phyloP scores from a whole-genome alignment of 2,329 filamentous ascomycete genomes.

The Penicillium expansum region DNA sequence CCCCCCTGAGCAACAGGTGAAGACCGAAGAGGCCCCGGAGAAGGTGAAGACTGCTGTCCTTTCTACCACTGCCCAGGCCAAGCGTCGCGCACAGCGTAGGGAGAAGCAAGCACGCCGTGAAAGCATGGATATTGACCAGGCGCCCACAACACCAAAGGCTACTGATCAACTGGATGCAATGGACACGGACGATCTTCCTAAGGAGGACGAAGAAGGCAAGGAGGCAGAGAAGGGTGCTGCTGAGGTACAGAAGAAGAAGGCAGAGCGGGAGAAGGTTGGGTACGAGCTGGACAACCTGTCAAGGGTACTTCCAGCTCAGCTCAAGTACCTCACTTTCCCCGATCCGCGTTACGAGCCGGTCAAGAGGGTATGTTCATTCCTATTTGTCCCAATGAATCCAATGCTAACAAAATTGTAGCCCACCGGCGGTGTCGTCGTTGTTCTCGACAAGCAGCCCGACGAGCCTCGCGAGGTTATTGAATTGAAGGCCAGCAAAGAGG shows the following conservation, averaged over 20 bases:
- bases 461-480: constrained; percentile 80
- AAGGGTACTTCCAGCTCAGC: constrained; percentile 82
- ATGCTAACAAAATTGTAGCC: constrained; percentile 60
- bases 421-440: constrained; percentile 88
- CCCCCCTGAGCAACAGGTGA: constrained; percentile 92
- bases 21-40: constrained; percentile 87
- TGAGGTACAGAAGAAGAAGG: constrained; percentile 76
- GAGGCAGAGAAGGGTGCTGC: constrained; percentile 59
- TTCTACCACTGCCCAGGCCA: constrained; percentile 94
- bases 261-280: constrained; percentile 92
- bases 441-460: constrained; percentile 76
- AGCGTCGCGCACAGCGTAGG: constrained; percentile 89
- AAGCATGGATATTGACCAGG: constrained; percentile 91
- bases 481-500: constrained; percentile 80
- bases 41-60: constrained; percentile 93
- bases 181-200: constrained; percentile 62
- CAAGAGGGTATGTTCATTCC: constrained; percentile 65
- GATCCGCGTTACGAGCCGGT: constrained; percentile 90
- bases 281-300: constrained; percentile 98
- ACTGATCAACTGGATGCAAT: constrained; percentile 72
- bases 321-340: constrained; percentile 94
- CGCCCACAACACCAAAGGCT: constrained; percentile 70
- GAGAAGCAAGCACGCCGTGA: constrained; percentile 84
- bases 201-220: constrained; percentile 62
- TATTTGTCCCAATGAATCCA: neutral